These are phyloP conservation scores for Penicillium olsonii DNA, from an alignment of 2,329 filamentous ascomycete genomes.

Conservation along the genomic window DNA sequence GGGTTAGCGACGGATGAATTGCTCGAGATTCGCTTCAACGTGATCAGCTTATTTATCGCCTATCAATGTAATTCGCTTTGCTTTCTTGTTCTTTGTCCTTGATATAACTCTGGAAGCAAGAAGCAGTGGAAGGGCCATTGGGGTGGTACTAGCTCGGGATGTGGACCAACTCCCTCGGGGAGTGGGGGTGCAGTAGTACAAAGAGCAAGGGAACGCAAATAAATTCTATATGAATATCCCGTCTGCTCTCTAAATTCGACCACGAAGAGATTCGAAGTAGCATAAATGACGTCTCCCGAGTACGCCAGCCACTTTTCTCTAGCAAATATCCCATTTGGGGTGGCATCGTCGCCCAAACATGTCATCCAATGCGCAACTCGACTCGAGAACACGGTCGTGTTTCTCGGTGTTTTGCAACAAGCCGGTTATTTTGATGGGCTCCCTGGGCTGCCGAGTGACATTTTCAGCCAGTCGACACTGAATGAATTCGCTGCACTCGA, in stretches of 20 bases:
- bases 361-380: constrained; percentile 51
- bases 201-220: not conserved
- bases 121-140: no score
- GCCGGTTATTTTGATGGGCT: constrained; percentile 31
- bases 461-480: constrained; percentile 42
- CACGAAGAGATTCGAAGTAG: not conserved
- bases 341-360: constrained; percentile 48
- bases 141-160: no score
- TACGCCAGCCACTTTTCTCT: constrained; percentile 48
- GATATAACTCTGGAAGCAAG: no score
- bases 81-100: no score
- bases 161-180: constrained; percentile 9
- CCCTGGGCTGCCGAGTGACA: constrained; percentile 15
- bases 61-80: no score
- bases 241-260: not conserved
- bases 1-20: no score
- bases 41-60: no score
- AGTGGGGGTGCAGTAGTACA: constrained; percentile 3
- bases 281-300: constrained; percentile 21
- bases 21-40: no score
- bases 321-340: constrained; percentile 57
- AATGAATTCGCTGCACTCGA: constrained; percentile 55
- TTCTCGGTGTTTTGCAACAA: constrained; percentile 49
- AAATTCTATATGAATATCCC: not conserved
- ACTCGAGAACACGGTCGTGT: constrained; percentile 54